Evolutionary conservation across 352 stramenopile species (phyloP), one percentile per base, ranked within the genome.

Genomic region (Globisporangium alternatum): DNA sequence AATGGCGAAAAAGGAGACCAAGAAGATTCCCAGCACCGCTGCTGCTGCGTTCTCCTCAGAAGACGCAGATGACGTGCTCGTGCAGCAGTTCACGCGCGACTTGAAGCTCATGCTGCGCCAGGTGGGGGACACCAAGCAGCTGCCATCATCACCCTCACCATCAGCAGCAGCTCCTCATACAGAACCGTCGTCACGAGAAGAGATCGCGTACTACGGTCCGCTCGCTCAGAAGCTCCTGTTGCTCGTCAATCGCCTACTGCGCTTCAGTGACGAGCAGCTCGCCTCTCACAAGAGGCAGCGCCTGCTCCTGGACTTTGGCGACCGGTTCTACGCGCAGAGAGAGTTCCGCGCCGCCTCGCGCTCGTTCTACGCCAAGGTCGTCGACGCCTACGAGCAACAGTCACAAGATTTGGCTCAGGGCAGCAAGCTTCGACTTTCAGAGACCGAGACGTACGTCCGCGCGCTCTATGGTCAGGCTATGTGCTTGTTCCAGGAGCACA

Each of bases 61-160:
- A 22, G 67, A 77, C 31, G 61, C 62, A 3, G 43, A 55, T 2
- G 57, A 77, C 47, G 71, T 76, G 30, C 63, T 91, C 5, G 56
- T 75, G 49, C 72, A 84, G 13, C 80, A 88, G 30, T 85, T 88
- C 65, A 66, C 69, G 41, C 80, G 82, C 37, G 78, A 91, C 39
- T 71, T 91, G 51, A 35, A 62, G 9, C 59, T 67, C 0, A 33
- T 86, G 5, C 39, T 88, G 51, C 70, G 77, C 21, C 66, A 76
- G 6, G 66, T 70, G 22, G 71, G 70, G 15, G 78, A 88, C 15
- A 75, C 72, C 41, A 76, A 71, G 41, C 30, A 56, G 31, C 15
- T 43, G 9, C 33, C 41, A 10, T 62, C 62, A 28, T 17, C 55
- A 44, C 41, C 39, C 8, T 37, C 31, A 9, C 31, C 31, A 37